These are phyloP conservation scores for Pisolithus thermaeus DNA, from an alignment of 1,284 basidiomycete genomes.

Conservation along the genomic window DNA sequence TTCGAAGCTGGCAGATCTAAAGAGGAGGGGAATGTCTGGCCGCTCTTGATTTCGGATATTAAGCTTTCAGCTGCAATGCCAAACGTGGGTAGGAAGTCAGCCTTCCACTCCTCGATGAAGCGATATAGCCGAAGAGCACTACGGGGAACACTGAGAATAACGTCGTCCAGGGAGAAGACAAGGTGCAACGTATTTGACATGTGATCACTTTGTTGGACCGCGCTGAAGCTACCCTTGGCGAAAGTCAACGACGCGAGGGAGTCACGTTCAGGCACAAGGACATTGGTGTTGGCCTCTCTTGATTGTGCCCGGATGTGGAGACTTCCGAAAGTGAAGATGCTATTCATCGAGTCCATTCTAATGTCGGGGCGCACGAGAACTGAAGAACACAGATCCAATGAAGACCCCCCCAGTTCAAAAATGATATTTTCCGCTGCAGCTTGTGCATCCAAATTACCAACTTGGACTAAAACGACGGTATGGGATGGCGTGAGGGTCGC, in stretches of 20 bases:
- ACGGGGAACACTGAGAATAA: conserved; percentile 62
- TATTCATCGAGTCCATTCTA: conserved; percentile 39
- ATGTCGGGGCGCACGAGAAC: conserved; percentile 31
- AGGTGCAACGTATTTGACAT: conserved; percentile 35
- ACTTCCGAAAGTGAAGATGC: conserved; percentile 42
- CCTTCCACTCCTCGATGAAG: conserved; percentile 74
- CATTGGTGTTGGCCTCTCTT: conserved; percentile 29
- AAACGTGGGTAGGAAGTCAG: conserved; percentile 67
- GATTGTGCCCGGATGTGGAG: conserved; percentile 56
- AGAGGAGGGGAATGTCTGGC: conserved; percentile 20
- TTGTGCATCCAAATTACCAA: conserved; percentile 43
- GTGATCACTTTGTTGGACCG: conserved; percentile 40
- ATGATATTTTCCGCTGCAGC: conserved; percentile 49
- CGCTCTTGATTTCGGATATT: conserved; percentile 53
- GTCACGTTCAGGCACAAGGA: conserved; percentile 40
- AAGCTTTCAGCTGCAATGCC: conserved; percentile 61
- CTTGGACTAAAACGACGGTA: conserved; percentile 27
- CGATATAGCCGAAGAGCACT: conserved; percentile 73
- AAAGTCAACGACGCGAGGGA: conserved; percentile 56
- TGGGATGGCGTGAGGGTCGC: conserved; percentile 10
- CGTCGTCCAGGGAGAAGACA: conserved; percentile 37
- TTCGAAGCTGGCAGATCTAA: conserved; percentile 20
- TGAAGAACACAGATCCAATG: conserved; percentile 37
- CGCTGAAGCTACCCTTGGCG: conserved; percentile 39
- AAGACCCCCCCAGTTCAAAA: conserved; percentile 39